These are phyloP conservation scores for Globisporangium echinulatum DNA, from an alignment of 352 stramenopile species.

Conservation along the genomic window DNA sequence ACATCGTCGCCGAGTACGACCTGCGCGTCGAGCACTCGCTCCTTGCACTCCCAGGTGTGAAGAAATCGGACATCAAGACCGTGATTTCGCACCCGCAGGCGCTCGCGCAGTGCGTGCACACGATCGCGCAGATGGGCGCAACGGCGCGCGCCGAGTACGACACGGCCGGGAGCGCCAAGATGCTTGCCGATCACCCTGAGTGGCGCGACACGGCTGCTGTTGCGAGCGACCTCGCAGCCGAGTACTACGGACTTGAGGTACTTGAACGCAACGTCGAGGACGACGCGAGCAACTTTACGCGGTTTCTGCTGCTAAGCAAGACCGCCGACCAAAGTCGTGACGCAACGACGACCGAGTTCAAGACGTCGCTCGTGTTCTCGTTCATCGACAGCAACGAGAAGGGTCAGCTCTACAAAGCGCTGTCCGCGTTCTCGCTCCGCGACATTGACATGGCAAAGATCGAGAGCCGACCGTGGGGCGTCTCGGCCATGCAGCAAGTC, in stretches of 20 bases:
- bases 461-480: constrained; percentile 57
- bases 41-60: constrained; percentile 84
- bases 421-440: constrained; percentile 54
- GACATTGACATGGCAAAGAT: constrained; percentile 72
- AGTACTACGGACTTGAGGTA: constrained; percentile 92
- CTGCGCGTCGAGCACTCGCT: constrained; percentile 90
- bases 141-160: constrained; percentile 91
- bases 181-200: constrained; percentile 86
- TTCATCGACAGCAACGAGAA: constrained; percentile 60
- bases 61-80: constrained; percentile 89
- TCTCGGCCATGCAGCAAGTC: constrained; percentile 52
- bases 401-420: constrained; percentile 52
- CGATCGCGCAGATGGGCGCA: constrained; percentile 81
- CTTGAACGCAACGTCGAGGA: constrained; percentile 86
- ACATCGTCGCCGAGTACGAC: constrained; percentile 63
- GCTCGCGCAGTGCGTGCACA: constrained; percentile 95
- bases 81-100: constrained; percentile 96
- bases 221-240: constrained; percentile 92
- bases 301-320: constrained; percentile 87
- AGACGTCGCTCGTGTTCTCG: constrained; percentile 71
- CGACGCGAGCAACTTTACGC: constrained; percentile 91
- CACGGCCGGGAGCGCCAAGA: constrained; percentile 96
- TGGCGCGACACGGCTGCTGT: constrained; percentile 88
- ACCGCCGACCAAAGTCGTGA: constrained; percentile 29
- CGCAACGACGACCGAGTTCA: constrained; percentile 39